Percentiles rank a stretch among this genome's conserved stretches.
Conservation (phyloP, 495 filamentous ascomycete species). For the Talaromyces stipitatus region DNA sequence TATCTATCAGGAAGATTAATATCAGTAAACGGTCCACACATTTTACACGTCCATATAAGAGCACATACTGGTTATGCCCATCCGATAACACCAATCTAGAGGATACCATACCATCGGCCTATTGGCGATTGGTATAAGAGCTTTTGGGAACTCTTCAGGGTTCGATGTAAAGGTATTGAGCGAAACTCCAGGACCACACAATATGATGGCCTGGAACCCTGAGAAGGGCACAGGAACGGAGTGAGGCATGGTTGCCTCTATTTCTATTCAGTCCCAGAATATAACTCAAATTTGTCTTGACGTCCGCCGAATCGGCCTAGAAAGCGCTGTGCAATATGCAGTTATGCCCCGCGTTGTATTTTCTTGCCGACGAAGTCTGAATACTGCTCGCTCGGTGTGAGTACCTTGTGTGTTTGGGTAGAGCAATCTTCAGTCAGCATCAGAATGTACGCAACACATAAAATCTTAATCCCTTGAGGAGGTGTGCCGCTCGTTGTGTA, state of each 20-base stretch:
- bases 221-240: constrained; percentile 59
- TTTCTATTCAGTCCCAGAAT: not conserved
- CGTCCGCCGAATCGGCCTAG: not conserved
- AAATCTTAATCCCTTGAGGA: not conserved
- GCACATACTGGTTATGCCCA: constrained; percentile 66
- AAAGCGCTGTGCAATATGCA: not conserved
- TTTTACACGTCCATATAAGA: not conserved
- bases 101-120: constrained; percentile 95
- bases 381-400: not conserved
- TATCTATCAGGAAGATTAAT: constrained; percentile 43
- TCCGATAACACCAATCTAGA: constrained; percentile 81
- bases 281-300: not conserved
- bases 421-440: not conserved
- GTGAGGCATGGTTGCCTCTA: constrained; percentile 50
- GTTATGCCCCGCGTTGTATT: not conserved
- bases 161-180: constrained; percentile 88
- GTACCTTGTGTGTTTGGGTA: not conserved
- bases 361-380: not conserved
- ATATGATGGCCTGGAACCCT: constrained; percentile 87
- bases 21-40: not conserved
- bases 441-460: not conserved
- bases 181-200: constrained; percentile 85
- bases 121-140: constrained; percentile 86
- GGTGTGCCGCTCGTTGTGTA: not conserved
- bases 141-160: constrained; percentile 84